Conservation (phyloP, 306 rosid genomes). For the Geum urbanum region DNA sequence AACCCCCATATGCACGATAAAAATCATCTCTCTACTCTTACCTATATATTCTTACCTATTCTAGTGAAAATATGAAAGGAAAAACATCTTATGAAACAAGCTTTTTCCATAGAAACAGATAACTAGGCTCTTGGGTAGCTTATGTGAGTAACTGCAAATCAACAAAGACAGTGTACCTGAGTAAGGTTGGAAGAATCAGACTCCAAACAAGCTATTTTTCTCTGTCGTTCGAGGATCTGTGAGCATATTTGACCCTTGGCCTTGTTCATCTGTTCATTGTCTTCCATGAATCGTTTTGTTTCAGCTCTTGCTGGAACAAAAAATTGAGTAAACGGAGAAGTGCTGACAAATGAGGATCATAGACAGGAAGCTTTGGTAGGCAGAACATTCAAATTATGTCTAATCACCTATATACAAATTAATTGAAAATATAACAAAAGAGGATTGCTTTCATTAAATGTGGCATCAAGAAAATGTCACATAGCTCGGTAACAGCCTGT, state of each 20-base stretch:
- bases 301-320: too few relatives aligned
- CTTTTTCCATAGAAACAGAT: background rate
- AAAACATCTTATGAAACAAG: constrained; percentile 3
- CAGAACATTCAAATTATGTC: background rate
- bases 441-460: background rate
- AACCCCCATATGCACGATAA: constrained; percentile 1
- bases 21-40: background rate
- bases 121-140: background rate
- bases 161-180: constrained; percentile 43
- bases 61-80: background rate
- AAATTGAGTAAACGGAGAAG: constrained; percentile 26
- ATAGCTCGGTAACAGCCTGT: too few relatives aligned
- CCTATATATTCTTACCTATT: background rate
- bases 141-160: background rate
- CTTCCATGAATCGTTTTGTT: constrained; percentile 40
- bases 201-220: constrained; percentile 50
- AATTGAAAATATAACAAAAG: background rate
- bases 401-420: background rate
- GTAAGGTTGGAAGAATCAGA: constrained; percentile 53
- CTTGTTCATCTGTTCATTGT: constrained; percentile 44
- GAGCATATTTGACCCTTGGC: constrained; percentile 69
- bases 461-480: background rate
- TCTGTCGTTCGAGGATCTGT: constrained; percentile 61
- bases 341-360: constrained; percentile 1
- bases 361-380: background rate